Evolutionary conservation across 352 stramenopile genomes (phyloP), one percentile per base, ranked within the genome.

Genomic region (Albugo laibachii): DNA sequence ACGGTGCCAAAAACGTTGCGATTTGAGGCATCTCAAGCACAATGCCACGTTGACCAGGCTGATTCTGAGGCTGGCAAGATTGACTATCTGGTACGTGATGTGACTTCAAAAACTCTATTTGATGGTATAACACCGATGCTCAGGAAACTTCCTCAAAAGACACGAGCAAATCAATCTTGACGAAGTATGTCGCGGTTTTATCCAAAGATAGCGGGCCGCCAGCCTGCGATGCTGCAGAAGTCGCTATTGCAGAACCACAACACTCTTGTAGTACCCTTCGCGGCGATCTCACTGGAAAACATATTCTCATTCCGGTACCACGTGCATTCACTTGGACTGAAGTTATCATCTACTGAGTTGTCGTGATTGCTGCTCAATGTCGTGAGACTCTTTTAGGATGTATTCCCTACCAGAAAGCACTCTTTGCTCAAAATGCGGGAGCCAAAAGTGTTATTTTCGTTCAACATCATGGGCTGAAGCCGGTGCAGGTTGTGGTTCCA

Each of bases 371-470:
- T 31, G n/a, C 24, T 8, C 24, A 31, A 31, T 31, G 24, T 8
- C 8, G 24, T 31, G 8, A 31, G 24, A 31, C 49, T 20, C 54
- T 77, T 13, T 48, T 55, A 13, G 60, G 64, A 15, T 84, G 74
- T 45, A 69, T 69, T 13, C 62, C 68, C 27, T 68, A 84, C 36
- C 71, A 84, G 35, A 83, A 84, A 38, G 71, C 71, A 1, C 54
- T 61, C 4, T 53, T 83, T 13, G 63, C 57, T 0, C 65, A 81
- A 13, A 64, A 83, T 50, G 61, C 63, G 36, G 74, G 67, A 12
- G 71, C 63, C 15, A 68, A 63, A 16, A 70, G 69, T 36, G 60
- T 80, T n/a, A 48, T 84, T 10, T 73, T 84, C 36, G 54, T 82
- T 0, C 69, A 83, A 49, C 54, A 64, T 20, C 38, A 61, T 14